Evolutionary conservation across 2,329 filamentous ascomycete species (phyloP), one percentile per base, ranked within the genome.

Genomic region (Trichoderma lentiforme): DNA sequence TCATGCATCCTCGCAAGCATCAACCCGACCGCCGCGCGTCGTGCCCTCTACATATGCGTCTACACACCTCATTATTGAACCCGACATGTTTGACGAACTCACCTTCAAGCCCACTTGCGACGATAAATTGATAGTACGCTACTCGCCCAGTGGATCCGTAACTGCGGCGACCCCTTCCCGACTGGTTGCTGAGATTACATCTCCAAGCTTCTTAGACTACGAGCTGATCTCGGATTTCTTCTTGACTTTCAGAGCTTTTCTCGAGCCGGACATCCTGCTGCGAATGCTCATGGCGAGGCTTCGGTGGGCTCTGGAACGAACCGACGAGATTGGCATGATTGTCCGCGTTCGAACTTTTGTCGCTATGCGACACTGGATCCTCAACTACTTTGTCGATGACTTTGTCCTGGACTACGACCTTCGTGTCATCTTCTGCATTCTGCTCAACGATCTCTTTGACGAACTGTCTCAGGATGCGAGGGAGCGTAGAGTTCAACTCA

Each of bases 191-290:
- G 95, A 99, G 82, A 98, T 99, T 74, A 98, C 96, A 0, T 98
- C 96, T 0, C 94, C 96, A 18, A 94, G 90, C 64, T 98, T 98
- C 79, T 89, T 99, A 78, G 95, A 99, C 80, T 99, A 99, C 80
- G 95, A 98, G 78, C 87, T 99, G 6, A 89, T 99, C 5, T 98
- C 96, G 1, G 96, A 99, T 81, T 99, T 99, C 82, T 99, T 99
- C 78, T 88, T 99, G 26, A 98, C 96, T 0, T 99, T 94, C 78
- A 93, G 96, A 63, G 89, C 92, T 3, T 99, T 98, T 78, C 85
- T 99, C 72, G 90, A 93, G 14, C 86, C 92, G 0, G 85, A 86
- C 24, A 92, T 95, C 76, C 86, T 99, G 4, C 86, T 97, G 26
- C 90, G 91, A 61, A 94, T 97, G 86, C 86, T 99, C 18, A 87